Conservation (phyloP, 2,329 filamentous ascomycete genomes). For the Tolypocladium album region DNA sequence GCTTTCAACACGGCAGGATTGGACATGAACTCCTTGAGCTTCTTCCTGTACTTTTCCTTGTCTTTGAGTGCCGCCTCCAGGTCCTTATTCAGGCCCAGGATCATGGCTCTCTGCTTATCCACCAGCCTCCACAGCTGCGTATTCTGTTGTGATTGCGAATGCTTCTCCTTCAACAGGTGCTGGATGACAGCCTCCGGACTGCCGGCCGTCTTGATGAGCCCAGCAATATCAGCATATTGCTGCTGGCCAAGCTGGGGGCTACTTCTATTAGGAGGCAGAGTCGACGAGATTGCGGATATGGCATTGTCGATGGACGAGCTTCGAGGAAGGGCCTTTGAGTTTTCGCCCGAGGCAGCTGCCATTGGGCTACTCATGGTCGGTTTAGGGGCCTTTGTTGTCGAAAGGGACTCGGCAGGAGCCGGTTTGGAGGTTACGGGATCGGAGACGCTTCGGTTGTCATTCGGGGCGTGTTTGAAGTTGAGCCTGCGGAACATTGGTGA, state of each 20-base stretch:
- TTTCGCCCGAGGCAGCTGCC: conserved; percentile 27
- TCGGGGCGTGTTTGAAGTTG: conserved; percentile 22
- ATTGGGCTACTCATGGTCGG: conserved; percentile 38
- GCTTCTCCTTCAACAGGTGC: conserved; percentile 83
- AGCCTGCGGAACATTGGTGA: conserved; percentile 10
- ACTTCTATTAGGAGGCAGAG: conserved; percentile 36
- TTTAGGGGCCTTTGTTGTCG: conserved; percentile 17
- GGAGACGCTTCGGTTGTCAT: conserved; percentile 38
- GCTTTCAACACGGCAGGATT: conserved; percentile 21
- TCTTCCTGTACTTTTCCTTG: conserved; percentile 87
- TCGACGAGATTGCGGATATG: conserved; percentile 65
- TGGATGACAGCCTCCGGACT: conserved; percentile 83
- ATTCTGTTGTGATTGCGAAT: conserved; percentile 80
- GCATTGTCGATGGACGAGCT: conserved; percentile 89
- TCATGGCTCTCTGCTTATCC: conserved; percentile 91
- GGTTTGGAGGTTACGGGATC: conserved; percentile 33
- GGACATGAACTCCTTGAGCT: conserved; percentile 64
- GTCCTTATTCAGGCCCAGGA: conserved; percentile 88
- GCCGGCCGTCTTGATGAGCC: conserved; percentile 72
- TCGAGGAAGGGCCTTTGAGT: conserved; percentile 40
- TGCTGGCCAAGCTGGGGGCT: conserved; percentile 46
- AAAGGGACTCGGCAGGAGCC: conserved; percentile 8
- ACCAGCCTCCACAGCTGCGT: conserved; percentile 89
- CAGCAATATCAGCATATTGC: conserved; percentile 64
- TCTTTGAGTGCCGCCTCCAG: conserved; percentile 84